phyloP scores from a whole-genome alignment of 495 filamentous ascomycete species.

The Choiromyces venosus region DNA sequence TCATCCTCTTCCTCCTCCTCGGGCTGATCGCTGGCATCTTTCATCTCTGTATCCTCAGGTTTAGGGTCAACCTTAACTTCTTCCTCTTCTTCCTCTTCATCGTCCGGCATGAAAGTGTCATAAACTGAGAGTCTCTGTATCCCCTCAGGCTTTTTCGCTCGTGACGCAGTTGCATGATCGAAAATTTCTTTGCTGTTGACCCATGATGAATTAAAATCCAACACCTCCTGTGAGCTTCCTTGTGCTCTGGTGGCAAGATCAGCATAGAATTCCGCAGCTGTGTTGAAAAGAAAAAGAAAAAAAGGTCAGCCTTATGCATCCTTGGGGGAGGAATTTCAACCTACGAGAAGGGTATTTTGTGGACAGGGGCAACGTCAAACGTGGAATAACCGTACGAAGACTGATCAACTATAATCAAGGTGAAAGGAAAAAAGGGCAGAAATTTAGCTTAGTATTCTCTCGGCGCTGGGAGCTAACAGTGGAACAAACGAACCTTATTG shows the following conservation, averaged over 20 bases:
- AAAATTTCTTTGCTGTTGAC: constrained; percentile 27
- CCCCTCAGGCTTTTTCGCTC: constrained; percentile 11
- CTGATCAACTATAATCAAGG: constrained; percentile 28
- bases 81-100: constrained; percentile 15
- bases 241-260: constrained; percentile 35
- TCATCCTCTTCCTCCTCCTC: constrained; percentile 33
- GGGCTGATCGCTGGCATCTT: constrained; percentile 20
- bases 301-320: not conserved
- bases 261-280: constrained; percentile 35
- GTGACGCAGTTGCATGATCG: constrained; percentile 26
- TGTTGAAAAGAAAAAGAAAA: constrained; percentile 1
- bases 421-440: not conserved
- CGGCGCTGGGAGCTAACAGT: not conserved
- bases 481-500: constrained; percentile 23
- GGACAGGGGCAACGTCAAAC: constrained; percentile 26
- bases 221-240: constrained; percentile 34
- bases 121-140: constrained; percentile 27
- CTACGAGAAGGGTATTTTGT: constrained; percentile 34
- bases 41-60: constrained; percentile 22
- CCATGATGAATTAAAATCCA: constrained; percentile 32
- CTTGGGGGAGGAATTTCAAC: constrained; percentile 6
- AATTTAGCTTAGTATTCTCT: constrained; percentile 3
- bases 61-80: constrained; percentile 19
- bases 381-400: constrained; percentile 39
- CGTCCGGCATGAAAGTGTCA: constrained; percentile 36